These are phyloP conservation scores for Hyaloscypha bicolor DNA, from an alignment of 495 filamentous ascomycete species.

Conservation along the genomic window DNA sequence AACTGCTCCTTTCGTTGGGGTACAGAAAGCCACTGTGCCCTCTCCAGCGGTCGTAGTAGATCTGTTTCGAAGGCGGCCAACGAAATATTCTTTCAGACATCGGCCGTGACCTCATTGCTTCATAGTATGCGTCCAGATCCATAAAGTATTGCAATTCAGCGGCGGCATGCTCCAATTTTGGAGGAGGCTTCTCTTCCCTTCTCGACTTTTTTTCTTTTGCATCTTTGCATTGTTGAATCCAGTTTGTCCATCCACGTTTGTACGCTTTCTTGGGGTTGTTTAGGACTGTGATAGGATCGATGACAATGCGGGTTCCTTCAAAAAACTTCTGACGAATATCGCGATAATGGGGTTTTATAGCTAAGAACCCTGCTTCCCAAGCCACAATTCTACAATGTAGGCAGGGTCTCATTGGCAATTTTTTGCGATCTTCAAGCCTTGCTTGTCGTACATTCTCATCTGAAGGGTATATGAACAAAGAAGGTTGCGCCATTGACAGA, in stretches of 20 bases:
- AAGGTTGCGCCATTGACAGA: too few species aligned
- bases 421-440: too few species aligned
- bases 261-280: neutral
- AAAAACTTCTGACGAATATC: neutral
- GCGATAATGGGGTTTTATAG: too few species aligned
- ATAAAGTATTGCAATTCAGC: neutral
- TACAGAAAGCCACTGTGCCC: neutral
- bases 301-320: constrained; percentile 2
- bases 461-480: too few species aligned
- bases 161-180: neutral
- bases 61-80: constrained; percentile 21
- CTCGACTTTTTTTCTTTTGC: neutral
- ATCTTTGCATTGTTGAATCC: constrained; percentile 8
- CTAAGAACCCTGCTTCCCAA: too few species aligned
- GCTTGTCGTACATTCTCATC: too few species aligned
- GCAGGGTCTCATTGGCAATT: too few species aligned
- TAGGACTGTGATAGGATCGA: constrained; percentile 17
- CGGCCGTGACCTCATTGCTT: neutral
- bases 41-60: constrained; percentile 19
- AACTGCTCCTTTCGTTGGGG: too few species aligned
- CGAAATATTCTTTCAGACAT: constrained; percentile 6
- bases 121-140: neutral
- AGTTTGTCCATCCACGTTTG: constrained; percentile 11
- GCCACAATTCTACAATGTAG: too few species aligned
- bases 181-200: neutral